Evolutionary conservation across 2,329 filamentous ascomycete genomes (phyloP).

Genomic region (Intubia oerlemansii): DNA sequence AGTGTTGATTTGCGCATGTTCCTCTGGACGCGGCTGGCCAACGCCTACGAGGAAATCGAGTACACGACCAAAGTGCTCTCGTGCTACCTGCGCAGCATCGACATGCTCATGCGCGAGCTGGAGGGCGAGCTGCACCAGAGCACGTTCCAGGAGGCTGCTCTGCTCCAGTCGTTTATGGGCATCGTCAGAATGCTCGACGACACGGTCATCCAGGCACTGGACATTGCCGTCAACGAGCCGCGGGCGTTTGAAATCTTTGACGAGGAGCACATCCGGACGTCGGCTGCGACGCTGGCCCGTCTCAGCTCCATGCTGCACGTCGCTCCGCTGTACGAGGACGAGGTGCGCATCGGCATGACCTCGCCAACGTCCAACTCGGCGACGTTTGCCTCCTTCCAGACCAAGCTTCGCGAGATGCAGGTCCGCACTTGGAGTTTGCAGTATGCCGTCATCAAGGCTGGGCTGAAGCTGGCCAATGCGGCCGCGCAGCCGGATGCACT

Average conservation of each 20-base stretch:
- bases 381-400: conserved; percentile 34
- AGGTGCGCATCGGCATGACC: conserved; percentile 52
- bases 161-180: conserved; percentile 46
- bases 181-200: conserved; percentile 65
- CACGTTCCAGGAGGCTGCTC: conserved; percentile 40
- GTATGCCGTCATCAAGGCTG: conserved; percentile 61
- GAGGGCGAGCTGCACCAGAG: conserved; percentile 40
- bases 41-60: conserved; percentile 68
- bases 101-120: conserved; percentile 49
- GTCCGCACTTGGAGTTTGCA: conserved; percentile 74
- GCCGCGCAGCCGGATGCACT: too few relatives aligned
- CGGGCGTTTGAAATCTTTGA: conserved; percentile 51
- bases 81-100: conserved; percentile 68
- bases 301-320: conserved; percentile 58
- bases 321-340: conserved; percentile 65
- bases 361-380: conserved; percentile 28
- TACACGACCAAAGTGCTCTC: conserved; percentile 78
- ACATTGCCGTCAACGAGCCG: conserved; percentile 42
- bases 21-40: conserved; percentile 76
- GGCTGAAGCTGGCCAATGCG: conserved; percentile 20
- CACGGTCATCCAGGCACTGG: conserved; percentile 48
- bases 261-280: conserved; percentile 51
- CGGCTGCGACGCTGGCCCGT: conserved; percentile 48
- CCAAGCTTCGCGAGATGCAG: conserved; percentile 68
- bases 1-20: conserved; percentile 69